phyloP scores from a whole-genome alignment of 192 early-diverging fungal genomes.

The Ramicandelaber brevisporus region DNA sequence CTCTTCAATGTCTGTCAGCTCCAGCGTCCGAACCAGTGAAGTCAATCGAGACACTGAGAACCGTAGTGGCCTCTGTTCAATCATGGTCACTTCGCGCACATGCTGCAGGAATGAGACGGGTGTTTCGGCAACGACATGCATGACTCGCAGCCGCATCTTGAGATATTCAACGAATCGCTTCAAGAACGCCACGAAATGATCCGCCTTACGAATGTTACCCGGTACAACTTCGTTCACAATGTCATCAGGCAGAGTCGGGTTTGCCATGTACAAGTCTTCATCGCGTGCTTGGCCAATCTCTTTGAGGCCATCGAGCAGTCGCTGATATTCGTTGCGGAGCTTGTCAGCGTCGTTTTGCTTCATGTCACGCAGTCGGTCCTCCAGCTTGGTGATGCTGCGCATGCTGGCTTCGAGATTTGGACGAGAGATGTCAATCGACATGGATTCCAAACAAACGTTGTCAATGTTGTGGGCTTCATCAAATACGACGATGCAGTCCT shows the following conservation, averaged over 20 bases:
- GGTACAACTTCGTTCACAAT: conserved; percentile 81
- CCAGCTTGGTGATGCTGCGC: conserved; percentile 40
- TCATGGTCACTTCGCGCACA: conserved; percentile 80
- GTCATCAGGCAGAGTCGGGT: conserved; percentile 86
- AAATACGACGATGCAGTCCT: conserved; percentile 93
- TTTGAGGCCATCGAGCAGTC: conserved; percentile 69
- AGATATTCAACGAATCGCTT: conserved; percentile 93
- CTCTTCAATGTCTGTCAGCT: conserved; percentile 79
- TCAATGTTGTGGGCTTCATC: conserved; percentile 99
- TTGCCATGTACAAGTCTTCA: conserved; percentile 71
- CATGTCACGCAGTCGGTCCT: conserved; percentile 48
- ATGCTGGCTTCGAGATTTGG: conserved; percentile 77
- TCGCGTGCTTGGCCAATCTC: conserved; percentile 45
- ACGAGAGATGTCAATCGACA: conserved; percentile 81
- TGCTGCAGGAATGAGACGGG: conserved; percentile 83
- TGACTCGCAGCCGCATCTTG: conserved; percentile 84
- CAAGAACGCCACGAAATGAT: conserved; percentile 95
- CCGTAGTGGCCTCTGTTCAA: conserved; percentile 81
- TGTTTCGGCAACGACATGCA: conserved; percentile 93
- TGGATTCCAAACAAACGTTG: conserved; percentile 94
- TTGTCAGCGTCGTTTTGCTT: conserved; percentile 71
- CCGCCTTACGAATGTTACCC: conserved; percentile 88
- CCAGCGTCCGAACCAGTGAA: conserved; percentile 72
- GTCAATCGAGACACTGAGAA: conserved; percentile 86
- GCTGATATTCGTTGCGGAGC: conserved; percentile 69